Conservation (phyloP, 2,329 filamentous ascomycete species). For the Trichophyton equinum region DNA sequence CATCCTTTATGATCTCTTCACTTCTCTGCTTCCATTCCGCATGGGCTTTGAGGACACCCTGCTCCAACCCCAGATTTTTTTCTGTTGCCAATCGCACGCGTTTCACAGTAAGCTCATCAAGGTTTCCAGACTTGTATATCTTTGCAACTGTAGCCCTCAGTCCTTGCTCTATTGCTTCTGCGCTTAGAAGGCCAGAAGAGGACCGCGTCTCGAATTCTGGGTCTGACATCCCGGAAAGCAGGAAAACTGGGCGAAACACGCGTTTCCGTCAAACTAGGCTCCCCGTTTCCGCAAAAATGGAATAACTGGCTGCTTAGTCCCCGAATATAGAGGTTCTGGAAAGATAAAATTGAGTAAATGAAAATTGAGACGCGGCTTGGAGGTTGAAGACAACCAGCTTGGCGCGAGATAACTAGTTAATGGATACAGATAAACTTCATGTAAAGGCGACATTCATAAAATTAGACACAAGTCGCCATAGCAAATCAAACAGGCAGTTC, state of each 20-base stretch:
- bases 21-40: constrained; percentile 43
- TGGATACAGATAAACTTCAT: background rate
- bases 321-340: background rate
- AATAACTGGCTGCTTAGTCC: background rate
- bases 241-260: background rate
- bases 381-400: too few relatives aligned
- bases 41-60: constrained; percentile 45
- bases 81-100: constrained; percentile 43
- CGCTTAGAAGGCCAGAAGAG: constrained; percentile 21
- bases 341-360: background rate
- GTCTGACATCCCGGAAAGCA: constrained; percentile 18
- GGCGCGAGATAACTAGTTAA: background rate
- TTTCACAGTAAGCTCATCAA: constrained; percentile 46
- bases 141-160: constrained; percentile 28
- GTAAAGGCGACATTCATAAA: too few relatives aligned
- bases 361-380: background rate
- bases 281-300: background rate
- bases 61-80: constrained; percentile 38
- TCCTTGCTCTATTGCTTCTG: constrained; percentile 23
- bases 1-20: constrained; percentile 41
- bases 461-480: too few relatives aligned
- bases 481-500: too few relatives aligned
- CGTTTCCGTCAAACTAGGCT: background rate
- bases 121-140: constrained; percentile 28
- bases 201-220: constrained; percentile 22